Conservation (phyloP, 2,329 filamentous ascomycete genomes). For the Hypocrella siamensis region DNA sequence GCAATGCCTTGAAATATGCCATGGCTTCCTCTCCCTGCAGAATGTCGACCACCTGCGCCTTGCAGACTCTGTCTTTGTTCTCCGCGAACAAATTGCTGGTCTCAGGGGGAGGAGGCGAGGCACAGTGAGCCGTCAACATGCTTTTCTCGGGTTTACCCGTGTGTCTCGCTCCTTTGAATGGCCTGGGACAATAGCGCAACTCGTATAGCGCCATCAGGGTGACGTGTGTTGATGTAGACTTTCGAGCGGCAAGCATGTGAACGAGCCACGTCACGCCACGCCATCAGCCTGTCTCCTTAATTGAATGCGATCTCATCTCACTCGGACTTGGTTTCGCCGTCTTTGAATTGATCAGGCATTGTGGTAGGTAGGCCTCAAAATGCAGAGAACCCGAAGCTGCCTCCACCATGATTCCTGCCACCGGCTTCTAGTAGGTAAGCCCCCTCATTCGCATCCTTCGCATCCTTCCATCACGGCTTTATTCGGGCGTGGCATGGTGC, state of each 20-base stretch:
- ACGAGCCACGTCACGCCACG: constrained; percentile 14
- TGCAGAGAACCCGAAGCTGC: constrained; percentile 1
- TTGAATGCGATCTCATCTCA: constrained; percentile 18
- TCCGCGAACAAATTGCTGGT: constrained; percentile 11
- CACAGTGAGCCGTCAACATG: constrained; percentile 5
- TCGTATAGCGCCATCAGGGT: constrained; percentile 12
- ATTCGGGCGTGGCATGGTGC: too few species aligned
- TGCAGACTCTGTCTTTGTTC: constrained; percentile 9
- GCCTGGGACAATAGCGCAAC: constrained; percentile 10
- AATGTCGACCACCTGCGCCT: background rate
- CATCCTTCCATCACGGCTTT: too few species aligned
- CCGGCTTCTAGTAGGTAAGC: constrained; percentile 20
- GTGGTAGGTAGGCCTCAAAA: constrained; percentile 2
- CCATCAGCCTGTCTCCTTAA: constrained; percentile 28
- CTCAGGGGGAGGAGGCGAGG: constrained; percentile 8
- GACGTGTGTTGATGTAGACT: constrained; percentile 9
- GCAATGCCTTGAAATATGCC: background rate
- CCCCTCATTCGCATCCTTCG: constrained; percentile 10
- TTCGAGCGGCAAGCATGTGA: constrained; percentile 7
- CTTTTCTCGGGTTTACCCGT: constrained; percentile 13
- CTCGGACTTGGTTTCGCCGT: constrained; percentile 11
- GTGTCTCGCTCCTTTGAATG: constrained; percentile 2
- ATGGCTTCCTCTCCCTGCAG: constrained; percentile 1
- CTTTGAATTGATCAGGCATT: constrained; percentile 8
- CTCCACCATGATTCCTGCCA: constrained; percentile 1